phyloP scores from a whole-genome alignment of 1,284 basidiomycete genomes.

The Tremellales sp. region DNA sequence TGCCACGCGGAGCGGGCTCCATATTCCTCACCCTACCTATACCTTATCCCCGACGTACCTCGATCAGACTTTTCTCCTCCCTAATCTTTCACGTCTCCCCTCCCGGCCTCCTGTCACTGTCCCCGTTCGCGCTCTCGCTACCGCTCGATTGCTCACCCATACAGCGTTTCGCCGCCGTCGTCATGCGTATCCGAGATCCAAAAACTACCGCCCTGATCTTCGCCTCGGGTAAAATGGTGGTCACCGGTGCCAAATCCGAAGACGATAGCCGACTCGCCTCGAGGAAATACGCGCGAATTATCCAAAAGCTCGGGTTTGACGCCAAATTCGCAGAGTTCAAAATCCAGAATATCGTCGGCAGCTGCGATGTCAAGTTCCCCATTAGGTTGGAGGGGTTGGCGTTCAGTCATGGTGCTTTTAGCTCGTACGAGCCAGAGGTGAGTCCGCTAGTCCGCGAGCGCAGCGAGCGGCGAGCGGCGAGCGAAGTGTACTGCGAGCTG shows the following conservation, averaged over 20 bases:
- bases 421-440: conserved; percentile 95
- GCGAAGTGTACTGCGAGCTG: neutral
- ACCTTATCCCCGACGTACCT: neutral
- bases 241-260: conserved; percentile 98
- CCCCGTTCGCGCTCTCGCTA: neutral
- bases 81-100: neutral
- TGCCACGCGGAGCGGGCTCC: neutral
- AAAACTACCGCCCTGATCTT: conserved; percentile 99
- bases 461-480: neutral
- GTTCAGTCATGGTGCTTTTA: conserved; percentile 97
- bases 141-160: neutral
- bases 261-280: conserved; percentile 96
- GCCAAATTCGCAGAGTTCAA: conserved; percentile 99
- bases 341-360: conserved; percentile 99
- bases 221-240: conserved; percentile 99
- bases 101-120: neutral
- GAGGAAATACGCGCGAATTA: conserved; percentile 98
- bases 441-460: conserved; percentile 34
- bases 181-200: conserved; percentile 99
- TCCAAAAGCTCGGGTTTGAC: conserved; percentile 99
- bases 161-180: conserved; percentile 99
- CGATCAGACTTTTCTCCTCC: neutral
- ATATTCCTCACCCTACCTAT: neutral
- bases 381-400: conserved; percentile 97
- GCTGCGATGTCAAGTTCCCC: conserved; percentile 98